These are phyloP conservation scores for Coemansia umbellata DNA, from an alignment of 192 early-diverging fungal genomes.

Conservation along the genomic window DNA sequence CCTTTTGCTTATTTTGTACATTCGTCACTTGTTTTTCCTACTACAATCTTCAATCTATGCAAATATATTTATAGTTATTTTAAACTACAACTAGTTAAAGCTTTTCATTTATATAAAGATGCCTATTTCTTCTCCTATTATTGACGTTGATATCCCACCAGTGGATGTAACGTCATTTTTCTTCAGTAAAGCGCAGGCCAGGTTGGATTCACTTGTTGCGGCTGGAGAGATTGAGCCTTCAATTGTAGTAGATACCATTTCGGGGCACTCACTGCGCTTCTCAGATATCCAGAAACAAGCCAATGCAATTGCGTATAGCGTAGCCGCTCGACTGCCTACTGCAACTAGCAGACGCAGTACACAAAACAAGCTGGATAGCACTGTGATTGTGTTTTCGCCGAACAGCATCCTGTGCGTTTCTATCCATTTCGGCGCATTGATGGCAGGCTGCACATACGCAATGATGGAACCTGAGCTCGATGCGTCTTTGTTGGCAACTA, in stretches of 20 bases:
- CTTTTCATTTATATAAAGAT: conserved; percentile 3
- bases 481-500: background rate
- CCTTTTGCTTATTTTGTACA: no score
- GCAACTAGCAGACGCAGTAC: background rate
- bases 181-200: conserved; percentile 21
- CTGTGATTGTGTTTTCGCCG: conserved; percentile 10
- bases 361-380: background rate
- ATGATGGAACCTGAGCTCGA: conserved; percentile 7
- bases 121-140: conserved; percentile 31
- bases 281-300: conserved; percentile 18
- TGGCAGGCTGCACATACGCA: conserved; percentile 28
- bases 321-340: background rate
- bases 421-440: conserved; percentile 24
- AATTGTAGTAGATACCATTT: conserved; percentile 12
- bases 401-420: conserved; percentile 11
- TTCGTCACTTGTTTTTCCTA: no score
- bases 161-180: conserved; percentile 27
- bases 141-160: conserved; percentile 13
- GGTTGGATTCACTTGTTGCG: background rate
- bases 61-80: background rate
- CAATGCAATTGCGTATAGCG: conserved; percentile 6
- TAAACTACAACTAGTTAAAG: background rate
- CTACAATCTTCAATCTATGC: background rate
- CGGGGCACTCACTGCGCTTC: conserved; percentile 6
- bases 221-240: conserved; percentile 1